Percentiles rank a stretch among this genome's conserved stretches.
These are phyloP conservation scores for Komagataella phaffii DNA, from an alignment of 805 yeast genomes.

Conservation along the genomic window DNA sequence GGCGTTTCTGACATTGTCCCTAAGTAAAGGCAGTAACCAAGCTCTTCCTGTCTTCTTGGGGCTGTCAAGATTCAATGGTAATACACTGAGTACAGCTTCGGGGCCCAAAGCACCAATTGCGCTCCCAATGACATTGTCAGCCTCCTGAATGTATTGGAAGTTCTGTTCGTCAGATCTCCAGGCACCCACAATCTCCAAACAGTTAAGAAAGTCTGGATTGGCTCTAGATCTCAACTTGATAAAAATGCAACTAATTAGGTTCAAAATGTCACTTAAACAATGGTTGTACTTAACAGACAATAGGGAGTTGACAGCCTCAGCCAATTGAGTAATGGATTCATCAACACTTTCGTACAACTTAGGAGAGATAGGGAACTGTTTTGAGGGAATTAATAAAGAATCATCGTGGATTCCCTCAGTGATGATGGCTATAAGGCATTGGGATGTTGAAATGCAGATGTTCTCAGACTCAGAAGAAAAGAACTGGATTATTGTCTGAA, in stretches of 20 bases:
- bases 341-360: conserved; percentile 45
- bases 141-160: conserved; percentile 56
- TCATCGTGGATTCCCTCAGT: conserved; percentile 52
- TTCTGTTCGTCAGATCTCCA: conserved; percentile 73
- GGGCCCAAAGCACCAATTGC: conserved; percentile 82
- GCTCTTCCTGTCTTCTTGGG: conserved; percentile 74
- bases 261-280: conserved; percentile 64
- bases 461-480: conserved; percentile 51
- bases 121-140: conserved; percentile 69
- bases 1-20: conserved; percentile 74
- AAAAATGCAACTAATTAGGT: conserved; percentile 49
- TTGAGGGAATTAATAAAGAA: conserved; percentile 34
- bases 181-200: conserved; percentile 63
- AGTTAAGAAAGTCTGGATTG: conserved; percentile 56
- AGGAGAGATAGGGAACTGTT: conserved; percentile 22
- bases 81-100: conserved; percentile 53
- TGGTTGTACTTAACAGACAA: conserved; percentile 63
- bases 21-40: conserved; percentile 83
- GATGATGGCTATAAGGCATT: conserved; percentile 74
- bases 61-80: conserved; percentile 69
- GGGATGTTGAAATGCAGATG: conserved; percentile 66
- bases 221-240: conserved; percentile 49
- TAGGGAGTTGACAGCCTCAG: conserved; percentile 39
- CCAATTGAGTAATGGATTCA: conserved; percentile 33
- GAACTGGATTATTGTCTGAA: conserved; percentile 46